Conservation (phyloP, 2,329 filamentous ascomycete genomes). For the Hypoxylon sp. region DNA sequence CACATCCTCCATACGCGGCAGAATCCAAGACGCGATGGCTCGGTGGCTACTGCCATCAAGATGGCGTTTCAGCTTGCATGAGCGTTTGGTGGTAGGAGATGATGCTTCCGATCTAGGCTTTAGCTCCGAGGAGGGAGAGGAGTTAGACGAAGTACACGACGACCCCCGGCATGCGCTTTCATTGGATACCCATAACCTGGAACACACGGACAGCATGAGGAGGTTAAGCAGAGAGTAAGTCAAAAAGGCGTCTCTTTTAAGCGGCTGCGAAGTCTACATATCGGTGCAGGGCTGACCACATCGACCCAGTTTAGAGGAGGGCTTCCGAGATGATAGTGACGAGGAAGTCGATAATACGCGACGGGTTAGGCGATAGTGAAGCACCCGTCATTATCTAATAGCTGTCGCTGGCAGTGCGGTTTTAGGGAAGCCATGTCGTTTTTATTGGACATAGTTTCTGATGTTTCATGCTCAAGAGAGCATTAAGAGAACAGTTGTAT, state of each 20-base stretch:
- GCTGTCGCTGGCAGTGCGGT: neutral
- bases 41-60: conserved; percentile 62
- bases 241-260: conserved; percentile 5
- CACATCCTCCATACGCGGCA: conserved; percentile 68
- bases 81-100: conserved; percentile 60
- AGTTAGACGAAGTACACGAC: conserved; percentile 73
- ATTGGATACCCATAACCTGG: conserved; percentile 54
- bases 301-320: conserved; percentile 72
- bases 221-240: conserved; percentile 82
- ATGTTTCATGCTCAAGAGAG: neutral
- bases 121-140: conserved; percentile 78
- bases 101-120: conserved; percentile 65
- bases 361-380: conserved; percentile 38
- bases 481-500: conserved; percentile 3
- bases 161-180: conserved; percentile 61
- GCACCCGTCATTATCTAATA: neutral
- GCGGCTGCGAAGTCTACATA: neutral
- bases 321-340: conserved; percentile 81
- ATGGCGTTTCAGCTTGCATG: conserved; percentile 63
- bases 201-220: conserved; percentile 65
- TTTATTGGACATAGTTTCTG: conserved; percentile 13
- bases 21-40: conserved; percentile 61
- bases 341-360: conserved; percentile 62
- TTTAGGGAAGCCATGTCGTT: conserved; percentile 3
- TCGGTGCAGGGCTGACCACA: conserved; percentile 43